Conservation (phyloP, 2,329 filamentous ascomycete genomes). For the Aschersonia sp. region DNA sequence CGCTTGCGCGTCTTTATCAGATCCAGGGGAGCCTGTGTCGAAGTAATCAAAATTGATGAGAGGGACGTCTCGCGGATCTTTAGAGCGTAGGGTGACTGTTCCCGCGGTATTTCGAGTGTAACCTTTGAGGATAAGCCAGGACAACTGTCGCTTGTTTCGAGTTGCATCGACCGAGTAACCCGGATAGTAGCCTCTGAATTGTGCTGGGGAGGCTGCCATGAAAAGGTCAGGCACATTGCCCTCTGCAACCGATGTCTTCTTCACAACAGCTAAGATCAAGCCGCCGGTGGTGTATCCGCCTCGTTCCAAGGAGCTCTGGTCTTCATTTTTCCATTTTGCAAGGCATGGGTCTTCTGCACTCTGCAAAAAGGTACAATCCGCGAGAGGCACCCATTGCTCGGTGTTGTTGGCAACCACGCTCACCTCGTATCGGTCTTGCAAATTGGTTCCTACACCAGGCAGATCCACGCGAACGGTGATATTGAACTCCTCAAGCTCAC, state of each 20-base stretch:
- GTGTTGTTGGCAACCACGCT: conserved; percentile 7
- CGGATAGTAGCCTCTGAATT: not conserved
- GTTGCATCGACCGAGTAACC: not conserved
- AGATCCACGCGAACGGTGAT: conserved; percentile 40
- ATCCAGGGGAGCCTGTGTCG: conserved; percentile 18
- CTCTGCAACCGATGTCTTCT: not conserved
- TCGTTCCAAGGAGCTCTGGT: not conserved
- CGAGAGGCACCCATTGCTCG: conserved; percentile 1
- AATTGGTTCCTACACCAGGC: conserved; percentile 47
- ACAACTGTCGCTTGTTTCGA: not conserved
- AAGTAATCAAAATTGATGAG: conserved; percentile 50
- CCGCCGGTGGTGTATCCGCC: not conserved
- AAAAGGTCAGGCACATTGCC: not conserved
- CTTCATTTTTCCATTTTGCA: conserved; percentile 12
- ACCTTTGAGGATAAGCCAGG: not conserved
- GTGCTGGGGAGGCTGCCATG: not conserved
- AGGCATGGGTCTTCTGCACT: conserved; percentile 19
- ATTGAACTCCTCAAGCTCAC: conserved; percentile 21
- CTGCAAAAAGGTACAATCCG: conserved; percentile 13
- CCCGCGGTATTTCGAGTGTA: conserved; percentile 19
- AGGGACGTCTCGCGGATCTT: conserved; percentile 49
- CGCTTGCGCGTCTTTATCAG: conserved; percentile 28
- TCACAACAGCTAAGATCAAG: not conserved
- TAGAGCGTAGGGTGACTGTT: conserved; percentile 43
- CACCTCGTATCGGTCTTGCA: conserved; percentile 15